phyloP scores from a whole-genome alignment of 2,329 filamentous ascomycete genomes.

The Cordyceps militaris region DNA sequence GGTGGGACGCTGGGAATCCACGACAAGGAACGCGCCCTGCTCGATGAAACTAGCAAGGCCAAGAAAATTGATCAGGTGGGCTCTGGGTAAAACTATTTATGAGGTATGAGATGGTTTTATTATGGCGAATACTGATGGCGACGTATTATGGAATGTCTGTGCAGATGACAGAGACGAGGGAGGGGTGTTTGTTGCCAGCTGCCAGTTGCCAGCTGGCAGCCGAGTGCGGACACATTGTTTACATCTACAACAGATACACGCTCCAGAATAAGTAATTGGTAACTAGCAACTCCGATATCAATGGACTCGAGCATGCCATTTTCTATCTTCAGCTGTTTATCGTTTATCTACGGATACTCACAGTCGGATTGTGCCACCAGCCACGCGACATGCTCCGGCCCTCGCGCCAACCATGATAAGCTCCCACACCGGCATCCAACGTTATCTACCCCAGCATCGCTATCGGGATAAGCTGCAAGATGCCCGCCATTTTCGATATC shows the following conservation, averaged over 20 bases:
- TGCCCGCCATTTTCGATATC: not conserved
- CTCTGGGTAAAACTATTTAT: not conserved
- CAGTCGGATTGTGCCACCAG: not conserved
- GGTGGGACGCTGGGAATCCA: slow-evolving; percentile 2
- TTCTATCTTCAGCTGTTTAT: not conserved
- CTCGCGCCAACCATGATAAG: slow-evolving; percentile 7
- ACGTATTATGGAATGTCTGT: not conserved
- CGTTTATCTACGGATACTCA: no score
- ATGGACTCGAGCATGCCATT: not conserved
- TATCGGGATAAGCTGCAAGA: slow-evolving; percentile 6
- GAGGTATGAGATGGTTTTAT: not conserved
- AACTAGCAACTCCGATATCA: not conserved
- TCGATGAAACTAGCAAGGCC: not conserved
- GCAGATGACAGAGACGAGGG: not conserved
- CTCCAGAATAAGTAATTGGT: not conserved
- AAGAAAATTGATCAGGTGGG: not conserved
- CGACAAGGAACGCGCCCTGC: not conserved
- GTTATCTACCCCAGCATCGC: slow-evolving; percentile 9
- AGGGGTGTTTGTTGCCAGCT: not conserved
- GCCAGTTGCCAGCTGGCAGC: not conserved
- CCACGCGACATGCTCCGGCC: not conserved
- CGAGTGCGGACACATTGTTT: not conserved
- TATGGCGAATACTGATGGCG: not conserved
- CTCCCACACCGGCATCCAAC: not conserved
- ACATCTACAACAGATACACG: not conserved